Conservation (phyloP, 2,329 filamentous ascomycete genomes). For the Cytospora piceicola region DNA sequence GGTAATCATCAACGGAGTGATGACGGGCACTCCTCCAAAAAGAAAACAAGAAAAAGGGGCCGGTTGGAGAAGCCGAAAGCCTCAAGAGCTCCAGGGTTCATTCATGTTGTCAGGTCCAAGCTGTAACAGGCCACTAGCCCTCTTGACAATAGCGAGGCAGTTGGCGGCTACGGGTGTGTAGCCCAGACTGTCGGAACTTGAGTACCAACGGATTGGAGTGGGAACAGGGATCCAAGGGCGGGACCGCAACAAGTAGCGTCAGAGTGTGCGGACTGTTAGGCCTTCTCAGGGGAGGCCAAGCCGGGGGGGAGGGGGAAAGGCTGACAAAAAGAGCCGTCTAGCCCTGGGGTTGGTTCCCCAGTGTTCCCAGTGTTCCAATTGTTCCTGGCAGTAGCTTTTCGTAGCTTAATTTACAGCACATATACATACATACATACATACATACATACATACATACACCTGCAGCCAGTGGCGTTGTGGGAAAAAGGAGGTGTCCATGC, state of each 20-base stretch:
- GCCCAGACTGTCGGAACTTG: background rate
- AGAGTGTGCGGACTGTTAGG: background rate
- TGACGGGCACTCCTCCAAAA: no score
- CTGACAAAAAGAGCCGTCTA: background rate
- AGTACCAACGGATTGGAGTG: background rate
- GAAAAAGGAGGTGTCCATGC: background rate
- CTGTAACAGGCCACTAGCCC: background rate
- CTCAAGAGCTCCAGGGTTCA: background rate
- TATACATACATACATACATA: background rate
- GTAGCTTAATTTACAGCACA: constrained; percentile 1
- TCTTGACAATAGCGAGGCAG: background rate
- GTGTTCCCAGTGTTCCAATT: no score
- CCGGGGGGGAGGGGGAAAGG: background rate
- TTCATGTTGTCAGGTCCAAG: background rate
- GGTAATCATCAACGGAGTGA: no score
- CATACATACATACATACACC: background rate
- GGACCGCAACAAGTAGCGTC: background rate
- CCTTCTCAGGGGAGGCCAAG: background rate
- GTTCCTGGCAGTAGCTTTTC: background rate
- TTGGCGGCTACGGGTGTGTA: background rate
- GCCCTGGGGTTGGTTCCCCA: background rate
- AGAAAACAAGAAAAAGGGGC: no score
- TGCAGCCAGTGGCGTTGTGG: background rate
- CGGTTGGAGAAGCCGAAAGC: background rate
- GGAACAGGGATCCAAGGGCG: background rate